These are phyloP conservation scores for Neonectria neomacrospora DNA, from an alignment of 2,329 filamentous ascomycete species.

Conservation along the genomic window DNA sequence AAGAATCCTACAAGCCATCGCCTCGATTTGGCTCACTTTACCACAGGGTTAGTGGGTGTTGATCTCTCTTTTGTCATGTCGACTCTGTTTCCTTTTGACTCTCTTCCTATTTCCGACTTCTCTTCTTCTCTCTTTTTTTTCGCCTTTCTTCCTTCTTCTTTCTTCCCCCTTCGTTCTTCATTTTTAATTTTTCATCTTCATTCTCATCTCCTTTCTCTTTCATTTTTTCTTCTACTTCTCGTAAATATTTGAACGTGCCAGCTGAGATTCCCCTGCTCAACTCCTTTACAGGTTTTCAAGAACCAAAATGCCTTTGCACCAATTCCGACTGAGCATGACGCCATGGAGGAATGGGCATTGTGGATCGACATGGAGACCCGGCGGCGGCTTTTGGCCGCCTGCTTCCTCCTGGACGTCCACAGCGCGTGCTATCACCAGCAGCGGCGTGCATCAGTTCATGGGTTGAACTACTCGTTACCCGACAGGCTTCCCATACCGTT, in stretches of 20 bases:
- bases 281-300: slow-evolving; percentile 54
- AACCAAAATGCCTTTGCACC: slow-evolving; percentile 44
- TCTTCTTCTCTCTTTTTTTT: slow-evolving; percentile 13
- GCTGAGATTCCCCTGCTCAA: slow-evolving; percentile 40
- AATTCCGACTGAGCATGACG: slow-evolving; percentile 38
- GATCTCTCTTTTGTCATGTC: slow-evolving; percentile 33
- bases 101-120: neutral
- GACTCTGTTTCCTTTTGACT: slow-evolving; percentile 11
- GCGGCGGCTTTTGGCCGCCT: slow-evolving; percentile 65
- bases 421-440: slow-evolving; percentile 66
- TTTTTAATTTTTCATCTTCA: no score
- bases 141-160: slow-evolving; percentile 38
- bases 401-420: slow-evolving; percentile 67
- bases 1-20: slow-evolving; percentile 60
- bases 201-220: slow-evolving; percentile 37
- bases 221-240: slow-evolving; percentile 47
- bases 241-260: slow-evolving; percentile 19
- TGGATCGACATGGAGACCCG: slow-evolving; percentile 65
- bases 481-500: slow-evolving; percentile 58
- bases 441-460: slow-evolving; percentile 47
- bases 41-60: slow-evolving; percentile 61
- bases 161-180: neutral
- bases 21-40: slow-evolving; percentile 62
- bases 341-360: slow-evolving; percentile 57
- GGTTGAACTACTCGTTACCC: slow-evolving; percentile 51